Base-by-base conservation (phyloP, 2,329 filamentous ascomycete genomes). In the Orbilia quercus region DNA sequence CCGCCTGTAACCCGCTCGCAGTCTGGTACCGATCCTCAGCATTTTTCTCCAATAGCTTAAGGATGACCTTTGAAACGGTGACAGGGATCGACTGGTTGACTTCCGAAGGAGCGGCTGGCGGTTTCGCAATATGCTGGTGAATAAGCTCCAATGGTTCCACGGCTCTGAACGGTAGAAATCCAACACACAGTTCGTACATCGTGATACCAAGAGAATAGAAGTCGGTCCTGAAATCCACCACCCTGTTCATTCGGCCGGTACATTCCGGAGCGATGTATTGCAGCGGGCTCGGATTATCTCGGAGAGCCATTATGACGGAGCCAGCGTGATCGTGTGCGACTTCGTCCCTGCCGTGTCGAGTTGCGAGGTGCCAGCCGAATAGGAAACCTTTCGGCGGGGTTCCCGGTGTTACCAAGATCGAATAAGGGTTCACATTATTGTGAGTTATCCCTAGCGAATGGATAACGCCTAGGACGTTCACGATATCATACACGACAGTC, bases 211-310 rank as follows among this genome's bases (percentile, higher is more conserved):
- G 66, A 1, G 77, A 78, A 53, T 78, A 78, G 45, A 78, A 78
- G 53, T 78, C 77, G 11, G 77, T 66, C 11, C 77, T 75, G 53
- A 77, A 77, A 58, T 78, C 77, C 23, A 78, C 76, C 6, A 77
- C 76, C 38, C 77, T 75, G 60, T 78, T 78, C 77, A 78, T 78
- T 45, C 77, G 75, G 40, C 77, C 77, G 5, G 77, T 78, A 42
- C 76, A 78, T 55, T 78, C 77, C 12, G 77, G 77, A 11, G 77
- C 77, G n/a, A 78, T 77, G 31, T 78, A 78, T 54, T 78, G 77
- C 18, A 78, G 51, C 9, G 77, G 77, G 6, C 73, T 76, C 9
- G 76, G 76, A 48, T 77, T 78, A 44, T 77, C 75, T 31, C 75
- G 75, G 22, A 78, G 31, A 53, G 77, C 66, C n/a, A 76, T 74